Evolutionary conservation across 306 rosid genomes (phyloP).

Genomic region (Trifolium repens): DNA sequence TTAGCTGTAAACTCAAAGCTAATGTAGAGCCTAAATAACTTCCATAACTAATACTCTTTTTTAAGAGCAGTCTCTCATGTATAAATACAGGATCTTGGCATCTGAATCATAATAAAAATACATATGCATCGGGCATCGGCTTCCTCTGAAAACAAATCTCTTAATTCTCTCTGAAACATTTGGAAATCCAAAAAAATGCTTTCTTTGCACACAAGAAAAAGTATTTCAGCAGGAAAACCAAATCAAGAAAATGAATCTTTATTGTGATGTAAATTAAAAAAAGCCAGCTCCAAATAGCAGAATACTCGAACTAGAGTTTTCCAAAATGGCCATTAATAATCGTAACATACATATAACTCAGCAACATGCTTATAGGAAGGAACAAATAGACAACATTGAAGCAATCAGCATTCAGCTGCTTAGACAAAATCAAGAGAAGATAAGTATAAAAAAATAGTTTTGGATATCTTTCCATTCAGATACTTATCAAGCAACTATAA

Average conservation of each 20-base stretch:
- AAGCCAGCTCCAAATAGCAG: not conserved
- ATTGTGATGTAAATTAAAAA: not conserved
- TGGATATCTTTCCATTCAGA: not conserved
- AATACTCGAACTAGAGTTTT: constrained; percentile 10
- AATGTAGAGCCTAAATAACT: not conserved
- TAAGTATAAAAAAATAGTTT: not conserved
- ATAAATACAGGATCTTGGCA: not conserved
- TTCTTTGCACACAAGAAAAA: not conserved
- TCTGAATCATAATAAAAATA: not conserved
- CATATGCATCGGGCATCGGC: not conserved
- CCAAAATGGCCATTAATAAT: not conserved
- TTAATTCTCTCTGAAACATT: not conserved
- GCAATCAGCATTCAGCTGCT: not conserved
- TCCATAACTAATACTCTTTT: not conserved
- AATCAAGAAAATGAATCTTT: not conserved
- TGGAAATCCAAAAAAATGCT: not conserved
- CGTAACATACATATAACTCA: not conserved
- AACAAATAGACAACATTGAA: constrained; percentile 1
- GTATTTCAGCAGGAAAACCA: constrained; percentile 5
- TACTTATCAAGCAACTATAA: not conserved
- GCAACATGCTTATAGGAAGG: constrained; percentile 1
- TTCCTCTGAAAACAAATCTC: not conserved
- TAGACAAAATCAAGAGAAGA: too few species aligned
- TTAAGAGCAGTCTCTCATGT: not conserved
- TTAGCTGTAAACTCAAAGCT: not conserved